Evolutionary conservation across 257 asterid genomes (phyloP), one percentile per base, ranked within the genome.

Genomic region (Scutellaria baicalensis): DNA sequence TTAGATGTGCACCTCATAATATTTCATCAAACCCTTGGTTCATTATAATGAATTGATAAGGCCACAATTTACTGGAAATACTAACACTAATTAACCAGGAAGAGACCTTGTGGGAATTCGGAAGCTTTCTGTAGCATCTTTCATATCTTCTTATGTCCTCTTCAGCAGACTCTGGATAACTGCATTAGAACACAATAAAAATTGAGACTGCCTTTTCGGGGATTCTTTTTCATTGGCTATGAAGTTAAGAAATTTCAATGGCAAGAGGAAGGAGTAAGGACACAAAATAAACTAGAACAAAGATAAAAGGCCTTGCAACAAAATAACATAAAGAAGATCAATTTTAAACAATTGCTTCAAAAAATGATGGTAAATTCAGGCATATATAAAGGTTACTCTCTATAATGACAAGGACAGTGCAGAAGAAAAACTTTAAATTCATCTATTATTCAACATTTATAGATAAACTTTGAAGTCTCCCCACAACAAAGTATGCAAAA

Each of bases 91-190:
- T 70, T 61, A 20, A 75, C 9, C 70, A 75, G 52, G 66, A 72
- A 66, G 9, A 66, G 54, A 94, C 99, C 97, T 89, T 89, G 86
- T 94, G 97, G 44, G 90, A 67, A 4, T 61, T 77, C 6, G 95
- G 84, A 64, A 94, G 94, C 84, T 73, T 87, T 73, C 80, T 74
- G 68, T 84, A 86, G 66, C 87, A 89, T 78, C 92, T 85, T 75
- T 94, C 97, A 67, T 85, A 83, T 82, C 99, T 85, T 82, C 68
- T 81, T 43, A 91, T 85, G 80, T 91, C 99, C 76, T 88, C 96
- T 78, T 89, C 97, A 6, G 99, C 83, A 44, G 97, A 97, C 77
- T 91, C 96, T 3, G 96, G 99, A 80, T 94, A 94, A 75, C 99
- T 94, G 85, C 70, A 57, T 42, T 49, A 74, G 40, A 79, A 62